Percentiles rank a stretch among this genome's conserved stretches.
phyloP scores from a whole-genome alignment of 345 rosid genomes.

The Lagerstroemia speciosa region DNA sequence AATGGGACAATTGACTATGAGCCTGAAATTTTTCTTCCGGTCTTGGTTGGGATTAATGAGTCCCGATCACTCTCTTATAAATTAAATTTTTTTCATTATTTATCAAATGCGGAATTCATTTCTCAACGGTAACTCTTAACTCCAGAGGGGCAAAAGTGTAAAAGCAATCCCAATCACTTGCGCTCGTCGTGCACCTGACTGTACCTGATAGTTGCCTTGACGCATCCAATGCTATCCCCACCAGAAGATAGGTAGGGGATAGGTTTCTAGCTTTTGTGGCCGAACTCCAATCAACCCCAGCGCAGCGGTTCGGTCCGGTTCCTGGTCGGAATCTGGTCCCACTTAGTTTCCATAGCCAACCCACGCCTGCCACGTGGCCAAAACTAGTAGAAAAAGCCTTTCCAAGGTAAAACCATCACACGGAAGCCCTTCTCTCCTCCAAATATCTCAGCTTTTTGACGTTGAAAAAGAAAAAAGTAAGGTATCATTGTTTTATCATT shows the following conservation, averaged over 20 bases:
- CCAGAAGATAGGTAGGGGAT: background rate
- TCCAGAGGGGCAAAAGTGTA: too few species aligned
- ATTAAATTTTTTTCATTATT: too few species aligned
- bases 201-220: background rate
- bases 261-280: background rate
- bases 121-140: too few species aligned
- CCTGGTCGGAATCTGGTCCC: background rate
- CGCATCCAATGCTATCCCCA: background rate
- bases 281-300: background rate
- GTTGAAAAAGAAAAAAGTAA: background rate
- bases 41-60: too few species aligned
- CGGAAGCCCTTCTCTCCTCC: background rate
- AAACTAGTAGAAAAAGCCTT: background rate
- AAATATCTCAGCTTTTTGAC: background rate
- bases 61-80: too few species aligned
- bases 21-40: too few species aligned
- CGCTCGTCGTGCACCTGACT: background rate
- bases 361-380: slow-evolving; percentile 2
- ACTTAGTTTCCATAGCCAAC: background rate
- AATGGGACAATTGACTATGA: too few species aligned
- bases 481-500: background rate
- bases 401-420: background rate
- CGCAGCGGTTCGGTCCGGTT: background rate
- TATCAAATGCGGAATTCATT: too few species aligned
- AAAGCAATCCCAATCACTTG: too few species aligned